Base-by-base conservation (phyloP, 257 asterid species). In the Catharanthus roseus region DNA sequence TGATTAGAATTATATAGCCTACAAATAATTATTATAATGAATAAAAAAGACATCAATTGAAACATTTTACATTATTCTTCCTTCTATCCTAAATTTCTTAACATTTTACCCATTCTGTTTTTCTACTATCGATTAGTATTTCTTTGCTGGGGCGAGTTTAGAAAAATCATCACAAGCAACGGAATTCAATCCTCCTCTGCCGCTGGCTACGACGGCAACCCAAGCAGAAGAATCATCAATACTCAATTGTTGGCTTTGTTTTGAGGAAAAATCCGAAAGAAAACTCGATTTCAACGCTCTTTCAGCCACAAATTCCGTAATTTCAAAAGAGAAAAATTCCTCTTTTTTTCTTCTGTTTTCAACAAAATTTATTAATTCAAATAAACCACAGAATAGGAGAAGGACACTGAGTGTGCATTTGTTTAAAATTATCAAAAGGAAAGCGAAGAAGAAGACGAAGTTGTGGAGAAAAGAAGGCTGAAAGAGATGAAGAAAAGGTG, bases 211-310 rank as follows among this genome's bases (percentile, higher is more conserved):
- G n/a, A 8, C 42, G 49, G 86, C 78, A 76, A 88, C 82, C 88
- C 89, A 88, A 56, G 84, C 90, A 38, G 42, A 3, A 38, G 42
- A 3, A 31, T 73, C 82, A 39, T 78, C 79, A 49, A 65, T 3
- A 63, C 28, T 23, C 64, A 60, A 39, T 41, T 69, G 82, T 26
- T 74, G 82, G 78, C 45, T 79, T n/a, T 85, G 50, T 76, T 84
- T 87, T 79, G 62, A 47, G 63, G 84, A 73, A 82, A 86, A 82
- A 56, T 88, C 96, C 8, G 90, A 86, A 33, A 85, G 84, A 75
- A 89, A 83, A 83, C 97, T 88, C 51, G 98, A 82, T 79, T 95
- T 95, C 86, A 95, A 78, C 72, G 99, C 99, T 81, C 88, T 88
- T 13, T 93, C 95, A 75, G 86, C 98, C 77, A 86, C 84, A 80